Evolutionary conservation across 73 alveolate genomes (phyloP), one percentile per base, ranked within the genome.

Genomic region (Blepharisma japonicum): DNA sequence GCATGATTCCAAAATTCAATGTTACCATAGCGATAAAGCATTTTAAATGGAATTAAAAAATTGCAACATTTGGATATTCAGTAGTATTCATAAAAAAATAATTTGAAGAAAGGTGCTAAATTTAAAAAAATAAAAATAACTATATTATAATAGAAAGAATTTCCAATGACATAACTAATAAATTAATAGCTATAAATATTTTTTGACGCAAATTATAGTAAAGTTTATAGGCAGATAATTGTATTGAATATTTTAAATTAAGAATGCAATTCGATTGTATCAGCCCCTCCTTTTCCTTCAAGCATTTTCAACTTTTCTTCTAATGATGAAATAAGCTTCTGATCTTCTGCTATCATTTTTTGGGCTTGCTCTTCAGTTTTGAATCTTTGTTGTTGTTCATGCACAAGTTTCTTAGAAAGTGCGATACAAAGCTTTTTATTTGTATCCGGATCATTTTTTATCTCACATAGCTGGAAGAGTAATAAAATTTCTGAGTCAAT

Each of bases 311-410:
- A 39, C 46, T 39, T 61, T 61, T 61, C 74, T 25, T 61, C 74
- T 14, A 61, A 39, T 18, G 74, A 61, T n/a, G 74, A n/a, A 5
- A 61, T 61, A 1, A 61, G 74, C 5, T 61, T 61, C 23, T 61
- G 47, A 14, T 61, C 74, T 61, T 61, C 74, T 14, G 47, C 23
- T 14, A 61, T 61, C 74, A 61, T 61, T 39, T 61, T 61, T 20
- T n/a, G 14, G 14, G 74, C 74, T 61, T 61, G 74, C 47, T 61
- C 74, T 61, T 61, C 74, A 9, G 74, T 61, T 25, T 61, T 61
- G 14, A 61, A 25, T 61, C 74, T 61, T 25, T 61, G 74, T 25
- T 61, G 74, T 61, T 61, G 74, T 5, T 61, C 74, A 25, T 61
- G 74, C 6, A 61, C 74, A 8, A 61, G 74, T 61, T 61, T 61